phyloP scores from a whole-genome alignment of 352 stramenopile genomes.

The Globisporangium okanoganense region DNA sequence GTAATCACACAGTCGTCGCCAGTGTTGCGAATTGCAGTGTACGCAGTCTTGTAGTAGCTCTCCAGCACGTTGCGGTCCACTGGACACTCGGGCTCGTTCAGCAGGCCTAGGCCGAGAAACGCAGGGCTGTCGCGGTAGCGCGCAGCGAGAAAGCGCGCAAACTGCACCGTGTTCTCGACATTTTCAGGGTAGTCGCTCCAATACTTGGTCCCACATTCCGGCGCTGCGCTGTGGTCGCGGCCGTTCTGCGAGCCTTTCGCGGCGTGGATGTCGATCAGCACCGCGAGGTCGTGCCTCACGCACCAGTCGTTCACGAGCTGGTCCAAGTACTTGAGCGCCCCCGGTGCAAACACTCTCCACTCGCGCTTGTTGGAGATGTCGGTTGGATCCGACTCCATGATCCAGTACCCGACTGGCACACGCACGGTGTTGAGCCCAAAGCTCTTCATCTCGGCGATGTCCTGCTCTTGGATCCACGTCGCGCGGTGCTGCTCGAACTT shows the following conservation, averaged over 20 bases:
- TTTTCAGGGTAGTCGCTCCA: constrained; percentile 55
- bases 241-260: constrained; percentile 79
- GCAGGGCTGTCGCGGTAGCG: constrained; percentile 35
- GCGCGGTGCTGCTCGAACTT: constrained; percentile 77
- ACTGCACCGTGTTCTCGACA: constrained; percentile 63
- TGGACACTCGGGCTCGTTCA: constrained; percentile 77
- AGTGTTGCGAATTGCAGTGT: constrained; percentile 47
- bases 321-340: constrained; percentile 61
- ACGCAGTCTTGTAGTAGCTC: constrained; percentile 53
- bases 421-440: constrained; percentile 72
- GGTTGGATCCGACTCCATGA: constrained; percentile 42
- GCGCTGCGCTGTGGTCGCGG: constrained; percentile 63
- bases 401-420: constrained; percentile 81
- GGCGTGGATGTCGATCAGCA: constrained; percentile 80
- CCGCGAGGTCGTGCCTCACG: constrained; percentile 51
- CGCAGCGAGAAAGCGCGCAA: constrained; percentile 43
- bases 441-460: constrained; percentile 63
- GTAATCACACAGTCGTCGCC: constrained; percentile 62
- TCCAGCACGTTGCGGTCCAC: constrained; percentile 41
- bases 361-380: constrained; percentile 49
- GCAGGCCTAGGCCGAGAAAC: constrained; percentile 67
- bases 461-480: constrained; percentile 70
- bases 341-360: constrained; percentile 36
- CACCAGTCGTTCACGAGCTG: constrained; percentile 78
- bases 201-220: constrained; percentile 30